phyloP scores from a whole-genome alignment of 306 rosid species.

The Prunus persica region DNA sequence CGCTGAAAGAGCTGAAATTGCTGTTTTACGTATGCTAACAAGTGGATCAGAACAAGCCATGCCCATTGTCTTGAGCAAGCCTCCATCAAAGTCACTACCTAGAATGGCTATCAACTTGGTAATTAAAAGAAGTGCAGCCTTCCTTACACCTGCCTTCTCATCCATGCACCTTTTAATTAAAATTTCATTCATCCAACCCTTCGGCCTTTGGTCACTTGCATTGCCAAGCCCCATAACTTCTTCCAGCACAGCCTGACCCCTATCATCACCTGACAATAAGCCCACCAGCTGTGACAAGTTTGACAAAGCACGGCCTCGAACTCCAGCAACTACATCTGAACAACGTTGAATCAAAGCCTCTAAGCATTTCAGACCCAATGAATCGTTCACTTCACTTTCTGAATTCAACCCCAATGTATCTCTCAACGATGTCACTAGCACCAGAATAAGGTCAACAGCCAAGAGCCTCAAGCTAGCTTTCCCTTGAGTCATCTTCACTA shows the following conservation, averaged over 20 bases:
- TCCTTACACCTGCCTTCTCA: slow-evolving; percentile 89
- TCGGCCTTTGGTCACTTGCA: slow-evolving; percentile 24
- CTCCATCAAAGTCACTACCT: slow-evolving; percentile 67
- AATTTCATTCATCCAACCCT: slow-evolving; percentile 43
- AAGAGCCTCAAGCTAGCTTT: slow-evolving; percentile 69
- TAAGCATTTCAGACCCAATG: slow-evolving; percentile 69
- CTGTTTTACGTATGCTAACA: slow-evolving; percentile 84
- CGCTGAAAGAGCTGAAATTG: slow-evolving; percentile 74
- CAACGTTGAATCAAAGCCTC: slow-evolving; percentile 77
- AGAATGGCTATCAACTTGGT: slow-evolving; percentile 67
- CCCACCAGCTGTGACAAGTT: slow-evolving; percentile 72
- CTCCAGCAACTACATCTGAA: slow-evolving; percentile 56
- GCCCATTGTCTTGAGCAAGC: slow-evolving; percentile 73
- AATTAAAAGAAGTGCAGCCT: slow-evolving; percentile 73
- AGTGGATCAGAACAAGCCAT: slow-evolving; percentile 93
- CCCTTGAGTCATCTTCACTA: slow-evolving; percentile 67
- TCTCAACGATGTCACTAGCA: slow-evolving; percentile 39
- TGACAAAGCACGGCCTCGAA: slow-evolving; percentile 73
- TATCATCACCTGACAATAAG: slow-evolving; percentile 39
- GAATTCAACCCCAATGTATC: slow-evolving; percentile 59
- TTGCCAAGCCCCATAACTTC: slow-evolving; percentile 60
- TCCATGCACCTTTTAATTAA: slow-evolving; percentile 77
- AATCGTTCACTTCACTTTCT: slow-evolving; percentile 40
- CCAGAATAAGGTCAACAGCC: slow-evolving; percentile 70
- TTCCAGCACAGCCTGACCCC: slow-evolving; percentile 43